Base-by-base conservation (phyloP, 345 rosid genomes). In the Citrus glauca region DNA sequence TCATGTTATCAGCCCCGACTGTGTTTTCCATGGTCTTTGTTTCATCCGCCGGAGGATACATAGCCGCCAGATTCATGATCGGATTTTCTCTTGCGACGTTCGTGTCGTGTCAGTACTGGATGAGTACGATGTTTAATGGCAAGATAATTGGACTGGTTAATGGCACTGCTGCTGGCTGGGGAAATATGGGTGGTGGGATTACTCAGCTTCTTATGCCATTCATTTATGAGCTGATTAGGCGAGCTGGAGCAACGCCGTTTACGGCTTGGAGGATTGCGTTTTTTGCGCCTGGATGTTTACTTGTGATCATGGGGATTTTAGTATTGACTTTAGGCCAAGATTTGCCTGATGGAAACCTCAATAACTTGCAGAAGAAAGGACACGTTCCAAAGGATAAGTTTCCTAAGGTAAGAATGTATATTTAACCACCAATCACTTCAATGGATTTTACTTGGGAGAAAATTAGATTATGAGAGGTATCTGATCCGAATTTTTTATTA, bases 151-250 rank as follows among this genome's bases (percentile, higher is more conserved):
- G 98, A 30, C 82, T 90, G 3, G 97, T 89, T 25, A 94, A 93
- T 14, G 97, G 98, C 6, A 94, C 97, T 0, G 97, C 97, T 0
- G 98, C 95, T 0, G 97, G 98, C 3, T 92, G 98, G 98, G 98
- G 98, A 1, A 94, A 94, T 76, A 92, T 91, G 97, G 98, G 98
- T 0, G 97, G 98, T 1, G 98, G 98, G 1, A 92, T 88, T 17
- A 92, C 98, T 35, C 98, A 92, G 85, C 89, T 94, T 5, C 50
- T 93, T 56, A 94, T 93, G 98, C 97, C 98, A 1, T 8, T 94
- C 33, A 92, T 94, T 66, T 94, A 85, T 66, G 97, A 94, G 66
- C 16, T 92, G 57, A 88, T 93, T 24, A 71, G 75, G 60, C 81
- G 75, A 42, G 24, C 71, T 0, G 97, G 97, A 5, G 61, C 95